A percentile compares a stretch with the other conserved stretches of the same genome.
Conservation (phyloP, 345 rosid genomes). For the Dimocarpus longan region DNA sequence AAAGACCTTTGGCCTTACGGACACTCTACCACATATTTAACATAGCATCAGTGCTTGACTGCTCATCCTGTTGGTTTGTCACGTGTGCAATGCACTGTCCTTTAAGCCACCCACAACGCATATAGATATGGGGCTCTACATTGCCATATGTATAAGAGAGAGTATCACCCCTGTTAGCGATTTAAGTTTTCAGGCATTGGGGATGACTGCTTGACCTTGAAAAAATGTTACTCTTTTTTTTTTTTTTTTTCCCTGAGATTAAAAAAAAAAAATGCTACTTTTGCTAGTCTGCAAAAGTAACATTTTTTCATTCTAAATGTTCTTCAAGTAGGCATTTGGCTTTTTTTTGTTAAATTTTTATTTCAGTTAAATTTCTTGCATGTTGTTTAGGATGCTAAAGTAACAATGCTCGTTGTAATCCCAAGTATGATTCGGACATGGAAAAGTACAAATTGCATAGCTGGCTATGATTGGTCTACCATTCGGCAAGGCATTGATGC, state of each 20-base stretch:
- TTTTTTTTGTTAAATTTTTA: neutral
- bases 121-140: neutral
- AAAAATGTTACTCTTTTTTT: neutral
- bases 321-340: neutral
- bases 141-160: neutral
- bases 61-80: neutral
- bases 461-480: conserved; percentile 93
- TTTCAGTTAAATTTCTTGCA: conserved; percentile 12
- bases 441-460: conserved; percentile 66
- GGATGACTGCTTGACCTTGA: neutral
- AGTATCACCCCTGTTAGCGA: neutral
- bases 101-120: neutral
- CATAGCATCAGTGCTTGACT: neutral
- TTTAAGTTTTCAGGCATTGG: neutral
- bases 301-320: neutral
- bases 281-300: neutral
- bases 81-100: neutral
- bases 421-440: conserved; percentile 93
- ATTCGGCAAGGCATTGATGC: conserved; percentile 55
- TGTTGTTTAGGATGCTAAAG: conserved; percentile 78
- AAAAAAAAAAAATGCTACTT: neutral
- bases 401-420: conserved; percentile 94
- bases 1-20: neutral
- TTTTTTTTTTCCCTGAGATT: no score
- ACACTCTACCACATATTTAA: neutral